Evolutionary conservation across 345 rosid species (phyloP), one percentile per base, ranked within the genome.

Genomic region (Erucastrum elatum): DNA sequence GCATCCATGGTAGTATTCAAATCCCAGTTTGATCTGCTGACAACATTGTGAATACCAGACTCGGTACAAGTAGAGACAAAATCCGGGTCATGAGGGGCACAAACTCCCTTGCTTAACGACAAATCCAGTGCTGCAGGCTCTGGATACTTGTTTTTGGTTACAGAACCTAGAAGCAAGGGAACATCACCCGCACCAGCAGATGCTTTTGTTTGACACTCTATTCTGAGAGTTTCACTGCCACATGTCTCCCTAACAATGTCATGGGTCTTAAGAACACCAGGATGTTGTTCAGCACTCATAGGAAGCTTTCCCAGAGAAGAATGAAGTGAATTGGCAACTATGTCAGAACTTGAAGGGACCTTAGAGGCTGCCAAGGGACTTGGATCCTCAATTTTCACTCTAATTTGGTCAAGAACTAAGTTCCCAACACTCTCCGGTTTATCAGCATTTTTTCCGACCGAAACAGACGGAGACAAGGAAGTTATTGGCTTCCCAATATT

Each of bases 1-100:
- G 84, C 80, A 88, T 94, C 98, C 96, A 91, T 88, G 68, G 94
- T 88, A 31, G 89, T 89, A 83, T 91, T 94, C 83, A 94, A 85
- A 79, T 94, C 97, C 97, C 96, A 94, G 34, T 88, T 91, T 64
- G 88, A 84, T 87, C 97, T 85, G 76, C 81, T 85, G 51, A 86
- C 70, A 37, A 51, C 59, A 55, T 37, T 62, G 72, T 70, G 72
- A 41, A 65, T 74, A 37, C 74, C 80, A 37, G 75, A 58, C 17
- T 41, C 67, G 72, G 71, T 80, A 64, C 66, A 70, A 73, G 49
- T 65, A 61, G 70, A 75, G 37, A 64, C 63, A 56, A 64, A 72
- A 70, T 69, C 79, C 62, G 78, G 69, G 60, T 41, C 10, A 71
- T 41, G 75, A 53, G 69, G 58, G 53, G 76, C 61, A 72, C 74